Base-by-base conservation (phyloP, 441 rosid species). In the Corymbia calophylla region DNA sequence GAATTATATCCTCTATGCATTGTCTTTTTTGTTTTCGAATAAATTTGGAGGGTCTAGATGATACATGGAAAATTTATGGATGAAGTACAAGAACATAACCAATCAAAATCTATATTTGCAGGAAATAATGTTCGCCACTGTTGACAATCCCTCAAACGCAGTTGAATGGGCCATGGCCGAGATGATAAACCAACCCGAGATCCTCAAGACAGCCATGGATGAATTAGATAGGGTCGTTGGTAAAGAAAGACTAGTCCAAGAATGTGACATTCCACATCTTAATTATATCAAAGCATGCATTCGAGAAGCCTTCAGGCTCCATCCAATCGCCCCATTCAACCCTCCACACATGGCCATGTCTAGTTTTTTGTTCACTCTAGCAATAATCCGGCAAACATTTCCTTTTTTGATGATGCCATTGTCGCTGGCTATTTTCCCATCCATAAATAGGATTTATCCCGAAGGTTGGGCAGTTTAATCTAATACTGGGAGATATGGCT, bases 291-390 rank as follows among this genome's bases (percentile, higher is more conserved):
- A 93, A 86, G 94, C 95, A 31, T 93, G 94, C 73, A 89, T 87
- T 18, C 91, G 90, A 80, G 96, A 94, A 35, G 94, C 92, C 1
- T 94, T 93, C 73, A 86, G 96, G 58, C 91, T 95, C 87, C 96
- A 94, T 35, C 96, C 95, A 0, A 62, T 95, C 0, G 92, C 93
- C 1, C 93, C 95, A 1, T 93, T 95, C 91, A 92, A 89, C 49
- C 64, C 93, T 53, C 94, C 94, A 5, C 96, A 93, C 31, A 92
- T 93, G 82, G 89, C 94, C 5, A 39, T 82, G 1, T 60, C 64
- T 0, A n/a, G n/a, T n/a, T n/a, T n/a, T n/a, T n/a, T n/a, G n/a
- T n/a, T n/a, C n/a, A n/a, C n/a, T n/a, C n/a, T n/a, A n/a, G n/a
- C n/a, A n/a, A n/a, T n/a, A n/a, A n/a, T n/a, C n/a, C n/a, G n/a